Evolutionary conservation across 1,139 yeast species (phyloP).

Genomic region (Geotrichum siamense): DNA sequence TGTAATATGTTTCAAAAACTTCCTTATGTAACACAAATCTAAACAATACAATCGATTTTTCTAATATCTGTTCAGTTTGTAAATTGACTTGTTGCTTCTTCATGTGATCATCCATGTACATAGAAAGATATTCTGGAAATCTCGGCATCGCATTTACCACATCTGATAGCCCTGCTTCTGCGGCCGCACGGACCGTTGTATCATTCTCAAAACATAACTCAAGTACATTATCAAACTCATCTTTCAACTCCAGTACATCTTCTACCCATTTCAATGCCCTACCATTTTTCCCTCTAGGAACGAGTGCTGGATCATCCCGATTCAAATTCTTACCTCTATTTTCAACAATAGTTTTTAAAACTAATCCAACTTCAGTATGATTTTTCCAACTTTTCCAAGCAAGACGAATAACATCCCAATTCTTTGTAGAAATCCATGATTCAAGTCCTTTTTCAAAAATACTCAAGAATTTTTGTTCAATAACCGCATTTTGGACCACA

Average conservation of each 20-base stretch:
- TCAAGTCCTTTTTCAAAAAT: constrained; percentile 1
- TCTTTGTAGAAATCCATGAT: not conserved
- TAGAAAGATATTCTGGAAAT: constrained; percentile 66
- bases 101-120: constrained; percentile 65
- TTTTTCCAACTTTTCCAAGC: constrained; percentile 4
- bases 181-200: constrained; percentile 44
- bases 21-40: constrained; percentile 76
- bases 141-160: constrained; percentile 53
- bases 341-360: not conserved
- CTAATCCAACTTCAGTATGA: not conserved
- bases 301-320: constrained; percentile 1
- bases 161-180: constrained; percentile 50
- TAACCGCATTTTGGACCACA: constrained; percentile 1
- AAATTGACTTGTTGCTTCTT: constrained; percentile 51
- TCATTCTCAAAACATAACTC: constrained; percentile 46
- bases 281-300: not conserved
- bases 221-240: constrained; percentile 45
- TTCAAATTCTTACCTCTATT: not conserved
- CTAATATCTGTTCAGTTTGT: constrained; percentile 49
- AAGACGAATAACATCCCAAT: not conserved
- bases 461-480: not conserved
- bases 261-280: constrained; percentile 56
- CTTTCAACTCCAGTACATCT: constrained; percentile 47
- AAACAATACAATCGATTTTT: constrained; percentile 54
- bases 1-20: constrained; percentile 77